phyloP scores from a whole-genome alignment of 2,329 filamentous ascomycete genomes.

The Ophiostoma sp. region DNA sequence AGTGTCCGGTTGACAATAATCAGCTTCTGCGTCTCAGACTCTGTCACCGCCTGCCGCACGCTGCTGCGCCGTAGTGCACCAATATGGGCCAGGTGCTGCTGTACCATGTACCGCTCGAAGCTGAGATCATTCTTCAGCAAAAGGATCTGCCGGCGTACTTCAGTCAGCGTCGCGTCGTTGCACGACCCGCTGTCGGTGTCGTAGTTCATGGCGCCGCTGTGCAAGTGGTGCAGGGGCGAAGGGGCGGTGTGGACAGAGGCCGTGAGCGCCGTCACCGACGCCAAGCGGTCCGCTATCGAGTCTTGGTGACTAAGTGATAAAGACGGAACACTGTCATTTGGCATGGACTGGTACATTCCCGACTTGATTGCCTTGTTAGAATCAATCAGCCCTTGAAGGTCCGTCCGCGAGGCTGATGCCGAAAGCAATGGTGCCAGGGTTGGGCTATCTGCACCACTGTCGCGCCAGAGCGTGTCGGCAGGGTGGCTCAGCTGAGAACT shows the following conservation, averaged over 20 bases:
- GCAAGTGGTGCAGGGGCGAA: conserved; percentile 11
- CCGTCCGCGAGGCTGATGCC: conserved; percentile 43
- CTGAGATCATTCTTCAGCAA: conserved; percentile 73
- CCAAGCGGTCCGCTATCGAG: conserved; percentile 37
- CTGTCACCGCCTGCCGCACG: conserved; percentile 68
- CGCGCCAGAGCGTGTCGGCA: conserved; percentile 39
- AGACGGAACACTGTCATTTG: conserved; percentile 55
- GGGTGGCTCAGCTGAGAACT: conserved; percentile 49
- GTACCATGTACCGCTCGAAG: conserved; percentile 77
- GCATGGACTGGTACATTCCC: conserved; percentile 48
- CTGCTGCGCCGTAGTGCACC: conserved; percentile 70
- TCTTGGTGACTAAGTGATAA: conserved; percentile 49
- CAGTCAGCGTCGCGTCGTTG: conserved; percentile 32
- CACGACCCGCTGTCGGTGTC: neutral
- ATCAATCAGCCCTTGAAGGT: conserved; percentile 55
- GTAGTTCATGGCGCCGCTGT: neutral
- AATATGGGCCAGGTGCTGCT: conserved; percentile 77
- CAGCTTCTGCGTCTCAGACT: conserved; percentile 76
- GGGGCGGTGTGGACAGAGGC: conserved; percentile 1
- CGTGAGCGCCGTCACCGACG: neutral
- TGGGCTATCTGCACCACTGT: conserved; percentile 54
- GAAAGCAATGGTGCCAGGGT: conserved; percentile 49
- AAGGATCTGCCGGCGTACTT: conserved; percentile 68
- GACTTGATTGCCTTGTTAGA: conserved; percentile 55
- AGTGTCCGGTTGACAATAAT: conserved; percentile 70